phyloP scores from a whole-genome alignment of 768 basidiomycete species.

The Mycena galericulata region DNA sequence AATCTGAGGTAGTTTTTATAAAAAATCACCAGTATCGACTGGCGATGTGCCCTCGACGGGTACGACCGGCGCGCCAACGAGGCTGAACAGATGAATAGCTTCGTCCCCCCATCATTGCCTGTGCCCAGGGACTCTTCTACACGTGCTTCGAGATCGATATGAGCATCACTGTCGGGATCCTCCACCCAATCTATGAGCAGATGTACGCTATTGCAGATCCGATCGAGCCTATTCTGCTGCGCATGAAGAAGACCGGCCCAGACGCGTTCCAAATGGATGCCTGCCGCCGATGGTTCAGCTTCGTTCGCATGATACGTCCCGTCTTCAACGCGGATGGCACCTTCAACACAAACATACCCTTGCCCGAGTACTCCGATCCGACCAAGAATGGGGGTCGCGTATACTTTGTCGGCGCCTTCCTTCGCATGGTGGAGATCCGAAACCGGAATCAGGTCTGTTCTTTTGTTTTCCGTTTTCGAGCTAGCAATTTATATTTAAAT shows the following conservation, averaged over 20 bases:
- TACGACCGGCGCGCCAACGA: not conserved
- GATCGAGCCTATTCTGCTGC: constrained; percentile 4
- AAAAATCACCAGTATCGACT: too few relatives aligned
- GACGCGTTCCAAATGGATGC: not conserved
- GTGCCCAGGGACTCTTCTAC: constrained; percentile 4
- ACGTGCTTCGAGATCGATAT: not conserved
- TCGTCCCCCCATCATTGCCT: constrained; percentile 1
- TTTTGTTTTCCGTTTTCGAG: not conserved
- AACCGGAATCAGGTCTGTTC: constrained; percentile 7
- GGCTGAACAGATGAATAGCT: not conserved
- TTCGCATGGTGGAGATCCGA: not conserved
- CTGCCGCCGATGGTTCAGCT: not conserved
- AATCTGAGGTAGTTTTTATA: too few relatives aligned
- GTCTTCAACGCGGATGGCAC: too few relatives aligned
- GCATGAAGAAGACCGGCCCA: not conserved
- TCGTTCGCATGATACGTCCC: too few relatives aligned
- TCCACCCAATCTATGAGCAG: not conserved
- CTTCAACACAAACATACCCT: too few relatives aligned
- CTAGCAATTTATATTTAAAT: not conserved
- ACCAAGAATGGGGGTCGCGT: not conserved
- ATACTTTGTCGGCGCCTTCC: not conserved
- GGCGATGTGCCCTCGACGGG: not conserved
- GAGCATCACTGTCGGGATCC: not conserved
- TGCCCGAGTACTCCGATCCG: not conserved
- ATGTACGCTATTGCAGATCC: not conserved